Conservation (phyloP, 371 early-diverging fungal genomes). For the Choanephora cucurbitarum region DNA sequence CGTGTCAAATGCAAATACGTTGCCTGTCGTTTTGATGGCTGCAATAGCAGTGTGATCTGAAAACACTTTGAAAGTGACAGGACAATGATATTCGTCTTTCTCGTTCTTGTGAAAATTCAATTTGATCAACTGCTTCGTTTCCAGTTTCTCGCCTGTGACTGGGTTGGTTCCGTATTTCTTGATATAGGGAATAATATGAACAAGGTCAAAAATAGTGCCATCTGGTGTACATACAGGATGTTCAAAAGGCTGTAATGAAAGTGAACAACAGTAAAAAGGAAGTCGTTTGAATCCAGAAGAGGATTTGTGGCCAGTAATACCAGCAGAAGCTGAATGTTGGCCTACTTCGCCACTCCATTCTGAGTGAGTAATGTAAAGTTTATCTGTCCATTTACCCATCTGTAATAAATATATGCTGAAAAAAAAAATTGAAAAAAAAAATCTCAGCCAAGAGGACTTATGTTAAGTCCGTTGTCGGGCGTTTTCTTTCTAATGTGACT, state of each 20-base stretch:
- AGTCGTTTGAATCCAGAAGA: slow-evolving; percentile 60
- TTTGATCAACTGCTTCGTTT: slow-evolving; percentile 70
- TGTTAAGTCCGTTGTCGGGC: too few species aligned
- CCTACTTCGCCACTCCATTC: slow-evolving; percentile 90
- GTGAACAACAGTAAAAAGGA: slow-evolving; percentile 86
- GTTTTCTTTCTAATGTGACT: too few species aligned
- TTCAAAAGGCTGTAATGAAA: slow-evolving; percentile 86
- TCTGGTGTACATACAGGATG: slow-evolving; percentile 86
- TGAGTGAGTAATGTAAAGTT: slow-evolving; percentile 82
- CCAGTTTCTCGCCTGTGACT: slow-evolving; percentile 82
- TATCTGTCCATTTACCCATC: slow-evolving; percentile 49
- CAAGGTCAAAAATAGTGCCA: slow-evolving; percentile 86
- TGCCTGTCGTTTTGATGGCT: slow-evolving; percentile 83
- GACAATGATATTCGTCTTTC: slow-evolving; percentile 83
- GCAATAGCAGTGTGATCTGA: slow-evolving; percentile 90
- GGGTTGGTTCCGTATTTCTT: slow-evolving; percentile 88
- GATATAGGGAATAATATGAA: slow-evolving; percentile 84
- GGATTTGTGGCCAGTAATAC: slow-evolving; percentile 37
- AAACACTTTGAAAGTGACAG: slow-evolving; percentile 88
- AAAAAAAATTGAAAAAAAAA: too few species aligned
- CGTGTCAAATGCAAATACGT: slow-evolving; percentile 88
- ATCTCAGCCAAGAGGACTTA: too few species aligned
- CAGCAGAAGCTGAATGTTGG: slow-evolving; percentile 67
- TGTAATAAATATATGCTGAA: too few species aligned
- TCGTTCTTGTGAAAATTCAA: slow-evolving; percentile 83